Percentiles rank a stretch among this genome's conserved stretches.
Conservation (phyloP, 805 yeast species). For the Teunomyces tritomae region DNA sequence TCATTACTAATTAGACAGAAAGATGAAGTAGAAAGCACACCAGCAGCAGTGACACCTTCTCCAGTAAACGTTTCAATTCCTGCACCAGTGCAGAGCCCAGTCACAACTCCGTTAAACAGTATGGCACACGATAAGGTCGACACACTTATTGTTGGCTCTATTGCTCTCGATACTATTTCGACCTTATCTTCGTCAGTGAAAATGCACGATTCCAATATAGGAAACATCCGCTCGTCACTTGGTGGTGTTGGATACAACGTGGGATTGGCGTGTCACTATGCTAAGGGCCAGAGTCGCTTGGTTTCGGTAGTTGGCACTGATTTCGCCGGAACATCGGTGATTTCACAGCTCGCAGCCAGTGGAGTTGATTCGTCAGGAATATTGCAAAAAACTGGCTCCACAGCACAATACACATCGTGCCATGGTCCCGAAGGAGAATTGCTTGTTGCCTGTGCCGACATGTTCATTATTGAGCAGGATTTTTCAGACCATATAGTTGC, state of each 20-base stretch:
- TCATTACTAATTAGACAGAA: neutral
- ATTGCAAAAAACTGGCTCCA: conserved; percentile 20
- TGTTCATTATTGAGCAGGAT: conserved; percentile 60
- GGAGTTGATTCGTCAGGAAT: conserved; percentile 43
- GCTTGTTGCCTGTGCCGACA: conserved; percentile 78
- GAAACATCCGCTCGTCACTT: conserved; percentile 49
- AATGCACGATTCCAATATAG: conserved; percentile 72
- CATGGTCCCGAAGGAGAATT: conserved; percentile 64
- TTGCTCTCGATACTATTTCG: conserved; percentile 73
- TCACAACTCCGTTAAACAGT: neutral
- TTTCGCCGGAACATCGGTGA: conserved; percentile 44
- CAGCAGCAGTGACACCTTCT: too few species aligned
- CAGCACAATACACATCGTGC: conserved; percentile 74
- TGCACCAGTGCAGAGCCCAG: too few species aligned
- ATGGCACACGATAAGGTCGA: conserved; percentile 12
- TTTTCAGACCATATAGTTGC: conserved; percentile 40
- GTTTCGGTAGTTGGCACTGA: conserved; percentile 66
- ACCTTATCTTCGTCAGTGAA: conserved; percentile 27
- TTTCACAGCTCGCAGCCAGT: conserved; percentile 20
- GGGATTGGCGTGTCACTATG: conserved; percentile 55
- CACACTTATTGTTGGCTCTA: conserved; percentile 63
- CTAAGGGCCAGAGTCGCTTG: conserved; percentile 33
- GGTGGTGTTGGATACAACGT: conserved; percentile 90
- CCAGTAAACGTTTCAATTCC: too few species aligned
- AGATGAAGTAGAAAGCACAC: neutral